Evolutionary conservation across 2,329 filamentous ascomycete species (phyloP), one percentile per base, ranked within the genome.

Genomic region (Penicillium vulpinum): DNA sequence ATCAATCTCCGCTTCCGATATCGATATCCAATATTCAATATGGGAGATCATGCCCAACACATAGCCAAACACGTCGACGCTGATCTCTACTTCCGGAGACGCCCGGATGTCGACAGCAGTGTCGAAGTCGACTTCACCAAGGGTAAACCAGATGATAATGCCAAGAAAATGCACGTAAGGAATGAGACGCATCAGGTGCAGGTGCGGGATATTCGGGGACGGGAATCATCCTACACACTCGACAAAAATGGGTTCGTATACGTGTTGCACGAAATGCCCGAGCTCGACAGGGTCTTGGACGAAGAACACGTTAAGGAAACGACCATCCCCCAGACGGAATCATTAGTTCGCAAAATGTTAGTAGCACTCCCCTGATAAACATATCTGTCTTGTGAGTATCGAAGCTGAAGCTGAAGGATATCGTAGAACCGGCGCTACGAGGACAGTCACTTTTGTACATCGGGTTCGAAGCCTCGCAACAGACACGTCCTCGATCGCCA

Each of bases 391-490:
- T 5, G 33, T 36, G 16, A 9, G n/a, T n/a, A n/a, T 24, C 35
- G 2, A 18, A 29, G 36, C 18, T n/a, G n/a, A n/a, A 21, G 38
- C 47, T 43, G 16, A 48, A 16, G 4, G 4, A 46, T 24, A 3
- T 59, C 60, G 36, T 58, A 85, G 83, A 29, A 87, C 84, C 16
- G 84, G 84, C 3, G 83, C 79, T 16, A 73, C 80, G 2, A 78
- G 80, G 22, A 71, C 86, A 62, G 80, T 83, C 75, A 84, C 87
- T 67, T 88, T 87, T 67, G 83, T 86, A 72, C 84, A 87, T 72
- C 86, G 83, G 6, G 83, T 88, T 64, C 80, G 80, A n/a, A 78
- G 80, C 44, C 67, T 70, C 31, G 62, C 68, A 4, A 63, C 58
- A 35, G 75, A 78, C 43, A 59, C 59, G 15, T 58, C 56, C 45